Conservation (phyloP, 2,329 filamentous ascomycete genomes). For the Periconia digitata region DNA sequence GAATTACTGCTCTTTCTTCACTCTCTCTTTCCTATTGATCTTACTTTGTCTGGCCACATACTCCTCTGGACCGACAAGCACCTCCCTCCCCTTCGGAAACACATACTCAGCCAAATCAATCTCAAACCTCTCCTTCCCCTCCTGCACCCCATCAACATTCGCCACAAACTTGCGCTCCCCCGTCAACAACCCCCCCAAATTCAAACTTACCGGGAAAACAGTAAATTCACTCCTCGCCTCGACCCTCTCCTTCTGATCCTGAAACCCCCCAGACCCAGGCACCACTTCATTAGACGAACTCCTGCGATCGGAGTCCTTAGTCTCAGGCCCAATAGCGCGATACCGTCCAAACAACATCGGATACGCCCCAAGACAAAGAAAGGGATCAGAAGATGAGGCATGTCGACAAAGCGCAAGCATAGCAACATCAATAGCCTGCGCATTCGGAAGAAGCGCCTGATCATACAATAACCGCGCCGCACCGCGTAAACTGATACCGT, state of each 20-base stretch:
- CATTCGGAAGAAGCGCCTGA: constrained; percentile 12
- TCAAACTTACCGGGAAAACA: constrained; percentile 14
- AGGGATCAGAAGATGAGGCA: constrained; percentile 5
- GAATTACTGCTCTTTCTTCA: too few relatives aligned
- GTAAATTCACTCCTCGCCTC: constrained; percentile 11
- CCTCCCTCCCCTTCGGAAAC: constrained; percentile 10
- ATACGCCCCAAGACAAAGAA: constrained; percentile 13
- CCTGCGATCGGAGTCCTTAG: constrained; percentile 16
- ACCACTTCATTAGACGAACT: constrained; percentile 3
- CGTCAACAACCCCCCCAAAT: constrained; percentile 9
- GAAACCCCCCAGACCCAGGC: not conserved
- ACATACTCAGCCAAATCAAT: constrained; percentile 8
- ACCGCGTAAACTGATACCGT: constrained; percentile 12
- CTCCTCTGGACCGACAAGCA: constrained; percentile 7
- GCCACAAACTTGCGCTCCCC: constrained; percentile 7
- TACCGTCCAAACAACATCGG: constrained; percentile 17
- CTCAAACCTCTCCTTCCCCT: constrained; percentile 8
- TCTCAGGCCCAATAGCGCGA: constrained; percentile 10
- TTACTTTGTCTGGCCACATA: constrained; percentile 3
- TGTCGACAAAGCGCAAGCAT: constrained; percentile 10
- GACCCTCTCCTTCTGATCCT: not conserved
- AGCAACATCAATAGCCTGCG: constrained; percentile 14
- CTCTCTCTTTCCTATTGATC: too few relatives aligned
- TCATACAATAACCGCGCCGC: constrained; percentile 15
- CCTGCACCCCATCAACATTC: not conserved